Evolutionary conservation across 148 eudicot genomes (phyloP).

Genomic region (Camellia lanceoleosa): DNA sequence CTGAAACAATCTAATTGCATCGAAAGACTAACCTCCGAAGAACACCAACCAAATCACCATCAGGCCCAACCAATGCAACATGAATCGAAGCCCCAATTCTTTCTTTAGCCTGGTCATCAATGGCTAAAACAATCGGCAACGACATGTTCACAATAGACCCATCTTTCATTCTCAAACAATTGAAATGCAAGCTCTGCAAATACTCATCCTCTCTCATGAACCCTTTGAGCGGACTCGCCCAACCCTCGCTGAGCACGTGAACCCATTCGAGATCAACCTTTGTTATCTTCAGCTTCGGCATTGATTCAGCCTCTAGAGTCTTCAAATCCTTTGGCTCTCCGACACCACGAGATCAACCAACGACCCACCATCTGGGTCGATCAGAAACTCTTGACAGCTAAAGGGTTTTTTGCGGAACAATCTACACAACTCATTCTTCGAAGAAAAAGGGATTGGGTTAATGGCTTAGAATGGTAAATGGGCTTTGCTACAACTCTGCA

Average conservation of each 20-base stretch:
- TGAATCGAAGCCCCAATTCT: slow-evolving; percentile 46
- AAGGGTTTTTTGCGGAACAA: not conserved
- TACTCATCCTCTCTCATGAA: slow-evolving; percentile 91
- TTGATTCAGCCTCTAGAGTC: slow-evolving; percentile 42
- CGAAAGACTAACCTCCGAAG: slow-evolving; percentile 55
- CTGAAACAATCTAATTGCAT: not conserved
- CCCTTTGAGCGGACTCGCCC: slow-evolving; percentile 88
- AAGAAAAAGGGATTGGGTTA: slow-evolving; percentile 14
- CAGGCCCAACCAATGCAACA: slow-evolving; percentile 66
- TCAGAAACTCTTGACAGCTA: slow-evolving; percentile 49
- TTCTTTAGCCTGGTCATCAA: slow-evolving; percentile 62
- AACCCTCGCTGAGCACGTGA: slow-evolving; percentile 88
- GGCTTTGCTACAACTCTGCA: slow-evolving; percentile 27
- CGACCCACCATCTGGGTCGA: slow-evolving; percentile 85
- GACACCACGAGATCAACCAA: slow-evolving; percentile 66
- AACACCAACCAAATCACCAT: slow-evolving; percentile 58
- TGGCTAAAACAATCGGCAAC: slow-evolving; percentile 79
- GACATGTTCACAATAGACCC: slow-evolving; percentile 90
- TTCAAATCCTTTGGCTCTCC: slow-evolving; percentile 38
- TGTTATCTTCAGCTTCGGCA: slow-evolving; percentile 54
- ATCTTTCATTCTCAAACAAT: slow-evolving; percentile 59
- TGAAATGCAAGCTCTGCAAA: slow-evolving; percentile 90
- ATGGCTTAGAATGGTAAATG: slow-evolving; percentile 33
- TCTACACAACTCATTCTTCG: slow-evolving; percentile 15
- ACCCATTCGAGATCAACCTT: slow-evolving; percentile 87